A percentile compares a stretch with the other conserved stretches of the same genome.
phyloP scores from a whole-genome alignment of 495 filamentous ascomycete species.

The Lophium mytilinum region DNA sequence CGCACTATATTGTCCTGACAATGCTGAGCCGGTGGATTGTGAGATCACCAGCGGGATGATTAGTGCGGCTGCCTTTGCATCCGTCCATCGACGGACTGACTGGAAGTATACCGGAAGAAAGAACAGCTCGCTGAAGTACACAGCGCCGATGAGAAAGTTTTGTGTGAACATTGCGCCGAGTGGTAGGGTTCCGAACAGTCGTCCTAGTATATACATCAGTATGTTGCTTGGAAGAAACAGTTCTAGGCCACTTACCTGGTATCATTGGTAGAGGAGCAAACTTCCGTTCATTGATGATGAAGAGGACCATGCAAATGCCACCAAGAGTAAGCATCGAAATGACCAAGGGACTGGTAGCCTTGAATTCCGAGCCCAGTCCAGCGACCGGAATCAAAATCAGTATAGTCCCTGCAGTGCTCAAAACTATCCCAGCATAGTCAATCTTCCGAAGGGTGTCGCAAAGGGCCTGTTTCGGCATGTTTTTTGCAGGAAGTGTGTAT shows the following conservation, averaged over 20 bases:
- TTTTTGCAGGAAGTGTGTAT: background rate
- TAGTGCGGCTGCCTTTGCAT: constrained; percentile 34
- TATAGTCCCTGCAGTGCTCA: constrained; percentile 1
- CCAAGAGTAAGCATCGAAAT: constrained; percentile 12
- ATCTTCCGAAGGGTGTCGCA: background rate
- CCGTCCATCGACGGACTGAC: constrained; percentile 28
- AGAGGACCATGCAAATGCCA: background rate
- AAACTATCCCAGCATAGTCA: constrained; percentile 9
- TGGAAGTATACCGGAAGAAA: constrained; percentile 39
- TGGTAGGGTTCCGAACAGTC: constrained; percentile 46
- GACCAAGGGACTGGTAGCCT: background rate
- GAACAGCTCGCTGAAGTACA: constrained; percentile 46
- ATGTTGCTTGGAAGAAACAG: background rate
- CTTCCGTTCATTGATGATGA: constrained; percentile 12
- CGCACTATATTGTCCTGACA: constrained; percentile 49
- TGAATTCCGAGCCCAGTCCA: background rate
- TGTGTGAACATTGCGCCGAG: constrained; percentile 46
- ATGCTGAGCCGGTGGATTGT: constrained; percentile 41
- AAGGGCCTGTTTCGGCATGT: constrained; percentile 1
- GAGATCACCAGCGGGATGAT: constrained; percentile 43
- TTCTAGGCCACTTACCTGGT: constrained; percentile 22
- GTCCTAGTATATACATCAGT: constrained; percentile 25
- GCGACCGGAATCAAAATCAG: constrained; percentile 9
- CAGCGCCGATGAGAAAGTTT: constrained; percentile 49
- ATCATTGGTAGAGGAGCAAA: constrained; percentile 19